Percentiles rank a stretch among this genome's conserved stretches.
These are phyloP conservation scores for Straminergon stramineum DNA, from an alignment of 225 moss, liverwort and hornwort species.

Conservation along the genomic window DNA sequence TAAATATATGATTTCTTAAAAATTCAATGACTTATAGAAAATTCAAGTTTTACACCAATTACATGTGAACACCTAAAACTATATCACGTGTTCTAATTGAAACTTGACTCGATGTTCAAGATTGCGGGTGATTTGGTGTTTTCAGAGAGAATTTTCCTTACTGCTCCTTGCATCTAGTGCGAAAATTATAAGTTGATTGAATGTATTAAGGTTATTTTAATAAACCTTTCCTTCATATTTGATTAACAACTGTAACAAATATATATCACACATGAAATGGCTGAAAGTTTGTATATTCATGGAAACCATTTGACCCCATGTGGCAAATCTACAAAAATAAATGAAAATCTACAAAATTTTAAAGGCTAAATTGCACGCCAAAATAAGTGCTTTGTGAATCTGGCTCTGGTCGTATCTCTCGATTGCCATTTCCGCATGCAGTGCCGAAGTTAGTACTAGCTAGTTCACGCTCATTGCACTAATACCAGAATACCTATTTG, in stretches of 20 bases:
- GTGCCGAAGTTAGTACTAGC: background rate
- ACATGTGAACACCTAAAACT: background rate
- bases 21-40: too few species aligned
- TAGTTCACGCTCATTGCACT: background rate
- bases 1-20: background rate
- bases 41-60: background rate
- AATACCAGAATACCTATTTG: background rate
- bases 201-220: background rate
- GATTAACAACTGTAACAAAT: background rate
- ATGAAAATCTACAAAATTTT: background rate
- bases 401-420: background rate
- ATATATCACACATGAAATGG: background rate
- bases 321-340: background rate
- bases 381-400: background rate
- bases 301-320: background rate
- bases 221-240: background rate
- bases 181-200: background rate
- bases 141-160: background rate
- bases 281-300: background rate
- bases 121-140: background rate
- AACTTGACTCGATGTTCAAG: background rate
- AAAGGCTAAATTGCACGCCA: background rate
- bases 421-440: background rate
- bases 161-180: background rate
- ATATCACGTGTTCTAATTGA: background rate